Evolutionary conservation across 257 asterid species (phyloP), one percentile per base, ranked within the genome.

Genomic region (Penstemon davidsonii): DNA sequence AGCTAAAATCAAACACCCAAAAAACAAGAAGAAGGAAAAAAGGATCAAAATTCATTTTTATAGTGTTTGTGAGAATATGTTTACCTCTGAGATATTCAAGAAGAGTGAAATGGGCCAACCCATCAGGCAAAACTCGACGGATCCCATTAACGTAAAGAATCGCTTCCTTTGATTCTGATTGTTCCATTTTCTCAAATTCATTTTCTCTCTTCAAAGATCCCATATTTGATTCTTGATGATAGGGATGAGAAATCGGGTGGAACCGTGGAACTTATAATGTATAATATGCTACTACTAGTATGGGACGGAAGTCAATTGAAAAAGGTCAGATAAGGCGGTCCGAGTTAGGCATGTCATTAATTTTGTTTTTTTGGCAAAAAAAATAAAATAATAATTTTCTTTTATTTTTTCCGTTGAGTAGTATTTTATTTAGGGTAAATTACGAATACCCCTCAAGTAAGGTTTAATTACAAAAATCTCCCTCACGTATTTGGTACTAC

Each of bases 11-110:
- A 64, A 43, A 43, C 12, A 60, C 12, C 56, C 70, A 11, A 12
- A 11, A 60, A 37, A 49, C 19, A 64, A 56, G 59, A 61, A 47
- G 8, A 50, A 33, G 43, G 3, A 38, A 41, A 6, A 53, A 45
- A 55, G 61, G 10, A 42, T 44, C 3, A 13, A 15, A 62, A 13
- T 25, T 25, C 50, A 44, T 55, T 41, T 53, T 25, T 51, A 50
- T 8, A 10, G 8, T 5, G n/a, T 11, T 4, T 58, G 5, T 43
- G 7, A 60, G 8, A 39, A 47, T 10, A 42, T n/a, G 66, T 37
- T 38, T 62, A 93, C 99, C 99, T 81, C 97, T 77, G 69, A 93
- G 97, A 78, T 90, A 90, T 67, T 93, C 99, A 49, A 93, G 97
- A 47, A 93, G 96, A 75, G 97, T 93, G 54, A 85, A 44, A 73